Percentiles rank a stretch among this genome's conserved stretches.
Conservation (phyloP, 805 yeast genomes). For the Lipomyces kockii region DNA sequence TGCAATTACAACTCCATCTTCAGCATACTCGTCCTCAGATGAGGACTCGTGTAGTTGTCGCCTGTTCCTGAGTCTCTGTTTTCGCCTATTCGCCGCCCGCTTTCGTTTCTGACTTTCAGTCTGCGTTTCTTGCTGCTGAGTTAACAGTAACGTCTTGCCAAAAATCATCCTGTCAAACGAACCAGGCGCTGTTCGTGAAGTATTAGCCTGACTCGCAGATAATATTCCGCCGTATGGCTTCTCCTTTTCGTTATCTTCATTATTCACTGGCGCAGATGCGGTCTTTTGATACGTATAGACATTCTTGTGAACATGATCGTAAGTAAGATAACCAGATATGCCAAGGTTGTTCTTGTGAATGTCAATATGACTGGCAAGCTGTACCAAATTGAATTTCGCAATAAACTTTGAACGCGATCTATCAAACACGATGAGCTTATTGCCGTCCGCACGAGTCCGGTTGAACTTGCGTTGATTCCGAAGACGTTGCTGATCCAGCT, state of each 20-base stretch:
- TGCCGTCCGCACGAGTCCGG: neutral
- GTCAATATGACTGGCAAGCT: constrained; percentile 28
- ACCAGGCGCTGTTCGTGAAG: constrained; percentile 47
- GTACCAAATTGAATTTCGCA: constrained; percentile 23
- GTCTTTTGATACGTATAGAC: constrained; percentile 7
- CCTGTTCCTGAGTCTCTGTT: neutral
- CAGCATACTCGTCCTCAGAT: constrained; percentile 1
- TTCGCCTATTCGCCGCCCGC: neutral
- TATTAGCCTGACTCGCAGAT: constrained; percentile 42
- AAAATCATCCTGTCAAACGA: constrained; percentile 41
- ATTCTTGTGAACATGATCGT: constrained; percentile 21
- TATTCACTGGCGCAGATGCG: neutral
- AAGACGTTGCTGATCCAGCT: neutral
- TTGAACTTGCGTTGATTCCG: neutral
- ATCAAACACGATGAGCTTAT: constrained; percentile 14
- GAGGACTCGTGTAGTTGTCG: neutral
- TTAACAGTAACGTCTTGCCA: constrained; percentile 25
- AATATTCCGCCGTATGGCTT: constrained; percentile 37
- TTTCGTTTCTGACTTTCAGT: neutral
- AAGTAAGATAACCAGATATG: constrained; percentile 26
- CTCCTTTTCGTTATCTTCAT: constrained; percentile 9
- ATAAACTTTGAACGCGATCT: constrained; percentile 16
- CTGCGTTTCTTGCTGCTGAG: constrained; percentile 23
- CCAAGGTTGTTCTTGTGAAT: constrained; percentile 26
- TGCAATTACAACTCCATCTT: neutral